Evolutionary conservation across 768 basidiomycete species (phyloP).

Genomic region (Russula griseocarnosa): DNA sequence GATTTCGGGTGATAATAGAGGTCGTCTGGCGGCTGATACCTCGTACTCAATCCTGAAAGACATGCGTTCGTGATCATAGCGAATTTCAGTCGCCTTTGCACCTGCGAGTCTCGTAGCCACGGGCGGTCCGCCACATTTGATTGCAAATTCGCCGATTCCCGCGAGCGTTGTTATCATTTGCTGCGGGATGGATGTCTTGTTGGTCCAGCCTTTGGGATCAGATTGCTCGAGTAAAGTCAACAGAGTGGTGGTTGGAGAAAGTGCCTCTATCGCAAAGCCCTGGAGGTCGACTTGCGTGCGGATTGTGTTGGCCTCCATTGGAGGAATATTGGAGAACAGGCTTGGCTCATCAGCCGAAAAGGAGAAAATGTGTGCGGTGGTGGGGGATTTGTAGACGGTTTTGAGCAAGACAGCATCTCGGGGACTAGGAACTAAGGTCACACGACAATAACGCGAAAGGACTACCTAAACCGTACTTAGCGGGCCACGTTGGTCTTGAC

Average conservation of each 20-base stretch:
- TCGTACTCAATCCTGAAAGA: constrained; percentile 84
- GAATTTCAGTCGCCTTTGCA: constrained; percentile 65
- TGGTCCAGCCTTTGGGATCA: constrained; percentile 96
- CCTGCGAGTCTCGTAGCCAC: constrained; percentile 79
- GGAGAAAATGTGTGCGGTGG: constrained; percentile 89
- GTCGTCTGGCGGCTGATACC: constrained; percentile 49
- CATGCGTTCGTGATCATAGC: constrained; percentile 85
- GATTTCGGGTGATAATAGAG: constrained; percentile 25
- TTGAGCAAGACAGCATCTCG: constrained; percentile 87
- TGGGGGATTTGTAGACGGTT: constrained; percentile 96
- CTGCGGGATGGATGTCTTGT: constrained; percentile 90
- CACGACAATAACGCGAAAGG: constrained; percentile 21
- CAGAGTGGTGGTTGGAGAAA: constrained; percentile 92
- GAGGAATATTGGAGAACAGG: constrained; percentile 72
- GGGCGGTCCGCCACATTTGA: constrained; percentile 93
- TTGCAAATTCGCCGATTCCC: constrained; percentile 92
- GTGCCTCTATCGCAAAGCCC: constrained; percentile 94
- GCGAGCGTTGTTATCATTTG: constrained; percentile 88
- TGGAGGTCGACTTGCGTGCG: constrained; percentile 97
- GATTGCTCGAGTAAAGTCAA: constrained; percentile 94
- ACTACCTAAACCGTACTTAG: constrained; percentile 55
- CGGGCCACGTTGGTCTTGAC: constrained; percentile 89
- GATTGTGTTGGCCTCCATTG: constrained; percentile 70
- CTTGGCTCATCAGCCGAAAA: constrained; percentile 90
- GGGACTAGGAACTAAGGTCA: constrained; percentile 48